phyloP scores from a whole-genome alignment of 2,329 filamentous ascomycete species.

The Epicoccum sorghinum region DNA sequence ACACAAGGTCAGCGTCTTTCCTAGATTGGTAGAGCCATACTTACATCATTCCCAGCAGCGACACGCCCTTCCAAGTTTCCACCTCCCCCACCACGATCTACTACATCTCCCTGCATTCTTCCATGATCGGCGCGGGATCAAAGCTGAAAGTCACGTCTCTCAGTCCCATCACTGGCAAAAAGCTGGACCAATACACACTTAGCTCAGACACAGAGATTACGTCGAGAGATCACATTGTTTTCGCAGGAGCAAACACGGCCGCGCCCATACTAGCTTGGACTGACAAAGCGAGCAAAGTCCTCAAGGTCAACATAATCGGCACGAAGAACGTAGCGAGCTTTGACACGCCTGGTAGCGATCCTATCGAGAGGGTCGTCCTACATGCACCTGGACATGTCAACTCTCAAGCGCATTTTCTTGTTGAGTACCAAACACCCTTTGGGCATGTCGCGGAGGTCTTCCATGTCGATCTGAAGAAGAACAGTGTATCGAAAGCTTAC shows the following conservation, averaged over 20 bases:
- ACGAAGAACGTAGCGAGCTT: constrained; percentile 54
- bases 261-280: constrained; percentile 79
- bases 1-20: constrained; percentile 56
- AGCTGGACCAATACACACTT: constrained; percentile 72
- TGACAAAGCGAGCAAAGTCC: constrained; percentile 64
- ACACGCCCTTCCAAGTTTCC: constrained; percentile 76
- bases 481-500: constrained; percentile 76
- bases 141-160: constrained; percentile 77
- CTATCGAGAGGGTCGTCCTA: constrained; percentile 62
- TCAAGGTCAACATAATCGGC: constrained; percentile 74
- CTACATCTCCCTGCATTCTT: constrained; percentile 75
- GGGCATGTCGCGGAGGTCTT: constrained; percentile 86
- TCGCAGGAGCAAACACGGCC: constrained; percentile 77
- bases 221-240: constrained; percentile 68
- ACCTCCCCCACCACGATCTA: constrained; percentile 73
- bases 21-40: constrained; percentile 1
- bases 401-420: constrained; percentile 80
- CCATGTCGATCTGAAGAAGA: constrained; percentile 76
- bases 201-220: constrained; percentile 76
- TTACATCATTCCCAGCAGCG: constrained; percentile 57
- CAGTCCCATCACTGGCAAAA: constrained; percentile 74
- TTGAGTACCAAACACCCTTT: constrained; percentile 74
- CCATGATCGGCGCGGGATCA: constrained; percentile 64
- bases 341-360: constrained; percentile 48
- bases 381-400: constrained; percentile 76